Evolutionary conservation across 2,329 filamentous ascomycete species (phyloP), one percentile per base, ranked within the genome.

Genomic region (Aurifilum marmelostoma): DNA sequence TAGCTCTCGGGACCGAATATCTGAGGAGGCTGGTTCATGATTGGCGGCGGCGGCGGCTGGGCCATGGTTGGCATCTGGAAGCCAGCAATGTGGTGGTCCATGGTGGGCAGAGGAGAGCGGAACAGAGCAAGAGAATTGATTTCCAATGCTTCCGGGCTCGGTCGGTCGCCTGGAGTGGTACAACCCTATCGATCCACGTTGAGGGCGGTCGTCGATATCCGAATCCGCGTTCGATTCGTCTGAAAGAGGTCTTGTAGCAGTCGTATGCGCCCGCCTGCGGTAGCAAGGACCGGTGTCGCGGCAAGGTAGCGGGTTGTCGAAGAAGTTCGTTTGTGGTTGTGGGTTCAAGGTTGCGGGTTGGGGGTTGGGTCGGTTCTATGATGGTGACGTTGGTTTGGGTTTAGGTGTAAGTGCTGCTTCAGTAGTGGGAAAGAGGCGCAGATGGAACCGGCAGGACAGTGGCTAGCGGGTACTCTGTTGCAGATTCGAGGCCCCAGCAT

Each of bases 1-100:
- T 84, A 80, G 59, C 81, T 79, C 75, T 91, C 92, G 66, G 81
- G 81, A 68, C 89, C 88, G 75, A 92, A 93, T 67, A 92, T 88
- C 77, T 91, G 89, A 39, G 89, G 88, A 71, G 89, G 87, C 73
- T 88, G 89, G 77, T 88, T 88, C 81, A 91, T 86, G 74, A 91
- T 80, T 67, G 86, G 84, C 73, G 87, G 80, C 67, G 86, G 84
- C 73, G 87, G 86, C 73, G 83, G 81, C 52, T 72, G 71, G 68
- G 77, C 78, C 81, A 87, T 85, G 73, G 81, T 79, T 68, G 86
- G 85, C 78, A 90, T 86, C 75, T 88, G 85, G 75, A 88, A 89
- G 76, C 81, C 81, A 69, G 79, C 77, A 75, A 88, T 83, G 71
- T 83, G 84, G 71, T 83, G 84, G 73, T 88, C 83, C 84, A 86